These are phyloP conservation scores for Podila verticillata DNA, from an alignment of 192 early-diverging fungal genomes.

Conservation along the genomic window DNA sequence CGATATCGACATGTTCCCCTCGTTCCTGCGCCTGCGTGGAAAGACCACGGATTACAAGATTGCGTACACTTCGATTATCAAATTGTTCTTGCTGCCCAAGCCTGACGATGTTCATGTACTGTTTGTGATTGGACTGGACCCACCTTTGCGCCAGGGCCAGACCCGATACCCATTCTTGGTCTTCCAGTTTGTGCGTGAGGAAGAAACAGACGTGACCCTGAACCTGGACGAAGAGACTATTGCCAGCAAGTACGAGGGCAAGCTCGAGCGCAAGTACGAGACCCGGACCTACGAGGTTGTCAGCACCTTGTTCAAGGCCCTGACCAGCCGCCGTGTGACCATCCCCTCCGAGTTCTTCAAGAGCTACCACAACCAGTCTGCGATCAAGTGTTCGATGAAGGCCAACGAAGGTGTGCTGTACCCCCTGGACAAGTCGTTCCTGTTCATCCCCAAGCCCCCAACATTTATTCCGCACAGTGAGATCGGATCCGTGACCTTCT, in stretches of 20 bases:
- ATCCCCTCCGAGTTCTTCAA: constrained; percentile 66
- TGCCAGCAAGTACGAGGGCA: constrained; percentile 74
- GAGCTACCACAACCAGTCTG: constrained; percentile 79
- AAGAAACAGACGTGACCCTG: constrained; percentile 85
- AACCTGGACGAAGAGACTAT: constrained; percentile 85
- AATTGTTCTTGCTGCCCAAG: constrained; percentile 90
- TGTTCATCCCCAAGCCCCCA: constrained; percentile 96
- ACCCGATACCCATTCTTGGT: constrained; percentile 95
- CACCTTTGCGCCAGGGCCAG: constrained; percentile 96
- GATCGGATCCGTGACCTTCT: constrained; percentile 88
- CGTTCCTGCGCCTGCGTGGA: constrained; percentile 93
- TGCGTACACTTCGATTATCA: constrained; percentile 83
- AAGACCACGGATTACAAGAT: constrained; percentile 99
- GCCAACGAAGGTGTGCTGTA: constrained; percentile 96
- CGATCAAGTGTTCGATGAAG: constrained; percentile 95
- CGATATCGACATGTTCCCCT: constrained; percentile 91
- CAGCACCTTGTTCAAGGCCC: constrained; percentile 83
- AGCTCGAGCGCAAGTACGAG: constrained; percentile 86
- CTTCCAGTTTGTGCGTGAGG: constrained; percentile 94
- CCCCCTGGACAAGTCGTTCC: constrained; percentile 91
- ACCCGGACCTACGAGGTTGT: constrained; percentile 88
- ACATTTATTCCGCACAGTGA: constrained; percentile 88
- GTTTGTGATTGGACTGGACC: constrained; percentile 95
- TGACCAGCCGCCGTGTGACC: constrained; percentile 82
- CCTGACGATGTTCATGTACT: constrained; percentile 92